phyloP scores from a whole-genome alignment of 1,284 basidiomycete genomes.

The Mycocalia duriaeana region DNA sequence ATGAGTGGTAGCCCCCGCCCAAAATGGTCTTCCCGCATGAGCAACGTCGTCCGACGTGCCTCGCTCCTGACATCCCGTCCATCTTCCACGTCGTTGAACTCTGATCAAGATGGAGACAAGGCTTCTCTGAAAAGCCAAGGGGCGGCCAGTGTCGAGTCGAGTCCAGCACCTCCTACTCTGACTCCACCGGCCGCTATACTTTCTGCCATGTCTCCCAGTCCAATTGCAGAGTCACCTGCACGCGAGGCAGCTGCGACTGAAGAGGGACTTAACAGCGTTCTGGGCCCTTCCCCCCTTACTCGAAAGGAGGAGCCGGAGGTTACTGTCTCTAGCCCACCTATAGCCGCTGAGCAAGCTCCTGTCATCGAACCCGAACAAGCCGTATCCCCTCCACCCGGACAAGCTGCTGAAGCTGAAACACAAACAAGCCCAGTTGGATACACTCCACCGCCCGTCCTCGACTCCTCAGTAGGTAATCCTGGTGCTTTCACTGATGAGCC shows the following conservation, averaged over 20 bases:
- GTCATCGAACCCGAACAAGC: no score
- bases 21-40: constrained; percentile 33
- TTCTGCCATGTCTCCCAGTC: constrained; percentile 35
- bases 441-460: constrained; percentile 32
- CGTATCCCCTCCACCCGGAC: background rate
- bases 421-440: constrained; percentile 23
- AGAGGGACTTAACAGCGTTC: constrained; percentile 9
- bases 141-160: constrained; percentile 18
- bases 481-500: constrained; percentile 40
- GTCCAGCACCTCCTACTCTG: constrained; percentile 16
- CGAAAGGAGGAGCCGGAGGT: no score
- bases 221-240: constrained; percentile 52
- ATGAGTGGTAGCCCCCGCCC: constrained; percentile 20
- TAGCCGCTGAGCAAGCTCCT: constrained; percentile 8
- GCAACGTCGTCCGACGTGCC: constrained; percentile 45
- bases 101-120: constrained; percentile 21
- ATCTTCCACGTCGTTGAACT: constrained; percentile 25
- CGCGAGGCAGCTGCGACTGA: constrained; percentile 38
- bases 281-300: constrained; percentile 29
- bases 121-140: constrained; percentile 15
- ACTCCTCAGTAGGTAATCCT: constrained; percentile 32
- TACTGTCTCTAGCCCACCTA: constrained; percentile 4
- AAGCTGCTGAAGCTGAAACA: constrained; percentile 9
- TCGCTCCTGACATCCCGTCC: constrained; percentile 36
- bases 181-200: constrained; percentile 14